Conservation (phyloP, 208 protist genomes). For the Leishmania arabica region DNA sequence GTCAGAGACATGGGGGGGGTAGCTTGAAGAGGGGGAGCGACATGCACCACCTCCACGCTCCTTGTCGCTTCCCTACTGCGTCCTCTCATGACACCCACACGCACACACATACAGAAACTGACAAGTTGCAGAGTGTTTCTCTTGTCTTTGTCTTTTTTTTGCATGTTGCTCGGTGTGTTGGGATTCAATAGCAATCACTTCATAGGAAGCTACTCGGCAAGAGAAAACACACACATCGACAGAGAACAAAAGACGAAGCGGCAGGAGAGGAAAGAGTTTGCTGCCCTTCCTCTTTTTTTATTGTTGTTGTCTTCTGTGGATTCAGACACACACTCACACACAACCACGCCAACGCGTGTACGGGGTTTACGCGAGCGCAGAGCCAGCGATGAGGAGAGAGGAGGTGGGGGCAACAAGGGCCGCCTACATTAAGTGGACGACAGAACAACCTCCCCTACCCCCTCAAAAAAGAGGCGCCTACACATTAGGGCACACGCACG, state of each 20-base stretch:
- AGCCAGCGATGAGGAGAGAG: neutral
- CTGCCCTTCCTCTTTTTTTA: neutral
- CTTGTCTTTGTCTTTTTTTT: neutral
- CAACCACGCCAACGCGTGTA: neutral
- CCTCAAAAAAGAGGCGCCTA: neutral
- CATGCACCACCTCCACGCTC: neutral
- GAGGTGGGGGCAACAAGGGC: neutral
- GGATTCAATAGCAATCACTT: neutral
- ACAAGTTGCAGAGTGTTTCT: neutral
- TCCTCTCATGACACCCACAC: neutral
- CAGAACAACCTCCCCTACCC: neutral
- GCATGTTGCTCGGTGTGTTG: neutral
- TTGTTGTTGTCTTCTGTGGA: neutral
- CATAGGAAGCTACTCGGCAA: neutral
- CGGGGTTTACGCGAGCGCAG: neutral
- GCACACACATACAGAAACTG: neutral
- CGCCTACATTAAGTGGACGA: neutral
- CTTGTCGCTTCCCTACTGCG: neutral
- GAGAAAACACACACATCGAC: neutral
- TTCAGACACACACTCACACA: neutral
- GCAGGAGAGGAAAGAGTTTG: no score
- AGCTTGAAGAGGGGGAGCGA: neutral
- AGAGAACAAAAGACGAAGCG: neutral
- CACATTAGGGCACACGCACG: neutral
- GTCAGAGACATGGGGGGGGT: neutral